Evolutionary conservation across 2,329 filamentous ascomycete species (phyloP), one percentile per base, ranked within the genome.

Genomic region (Cladophialophora chaetospira): DNA sequence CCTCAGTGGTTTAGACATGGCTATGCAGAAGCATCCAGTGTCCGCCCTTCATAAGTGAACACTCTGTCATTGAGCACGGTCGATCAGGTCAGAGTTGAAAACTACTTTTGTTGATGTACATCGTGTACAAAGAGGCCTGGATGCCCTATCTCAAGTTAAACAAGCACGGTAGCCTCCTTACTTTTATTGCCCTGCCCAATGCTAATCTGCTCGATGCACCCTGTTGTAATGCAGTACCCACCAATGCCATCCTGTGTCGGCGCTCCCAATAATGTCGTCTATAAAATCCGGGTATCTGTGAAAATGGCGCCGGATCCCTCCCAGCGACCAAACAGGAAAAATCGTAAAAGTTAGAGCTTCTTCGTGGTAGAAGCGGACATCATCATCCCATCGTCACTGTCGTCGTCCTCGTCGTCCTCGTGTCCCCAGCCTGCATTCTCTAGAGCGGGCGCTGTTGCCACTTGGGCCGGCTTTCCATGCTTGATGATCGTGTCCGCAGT

Each of bases 401-500:
- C 62, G 23, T 64, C 55, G 6, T 53, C 62, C 44, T 57, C 55
- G 36, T 62, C 36, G 23, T 58, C 54, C 11, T 63, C 49, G 28
- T 58, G 33, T 5, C 31, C 44, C 46, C 56, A 52, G n/a, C n/a
- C n/a, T n/a, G n/a, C n/a, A 29, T 63, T 33, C 53, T 64, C 55
- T 13, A 64, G 52, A 6, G 55, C 28, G 33, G 58, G 31, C 13
- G 46, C 60, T 11, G 56, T 60, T 5, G 60, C 60, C 9, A 43
- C 40, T 31, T 60, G 47, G 23, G 50, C 28, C 10, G 46, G 40
- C n/a, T 50, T 53, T 6, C 57, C 57, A 52, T 62, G 60, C 38
- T 61, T 60, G 45, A 56, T 65, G 15, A 66, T 40, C 19, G 64
- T 66, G 49, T 66, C 63, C 15, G 59, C 61, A 10, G 63, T 66